These are phyloP conservation scores for Aspergillus piperis DNA, from an alignment of 2,329 filamentous ascomycete species.

Conservation along the genomic window DNA sequence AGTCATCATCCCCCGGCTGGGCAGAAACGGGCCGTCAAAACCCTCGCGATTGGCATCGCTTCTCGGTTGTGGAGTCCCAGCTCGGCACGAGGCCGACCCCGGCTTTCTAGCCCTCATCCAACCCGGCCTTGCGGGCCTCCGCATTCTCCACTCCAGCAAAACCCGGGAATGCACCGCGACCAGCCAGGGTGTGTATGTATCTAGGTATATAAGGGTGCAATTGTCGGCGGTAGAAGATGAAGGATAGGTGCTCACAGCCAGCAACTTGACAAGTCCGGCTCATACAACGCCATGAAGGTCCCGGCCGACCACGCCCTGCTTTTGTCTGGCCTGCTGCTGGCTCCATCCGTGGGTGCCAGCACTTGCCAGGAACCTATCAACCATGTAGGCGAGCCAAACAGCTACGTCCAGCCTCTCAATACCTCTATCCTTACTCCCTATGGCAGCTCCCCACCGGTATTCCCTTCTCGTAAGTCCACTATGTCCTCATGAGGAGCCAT, in stretches of 20 bases:
- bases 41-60: background rate
- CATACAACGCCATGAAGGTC: slow-evolving; percentile 1
- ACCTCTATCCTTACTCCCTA: slow-evolving; percentile 23
- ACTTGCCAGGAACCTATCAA: background rate
- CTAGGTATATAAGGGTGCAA: background rate
- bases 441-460: slow-evolving; percentile 20
- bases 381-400: slow-evolving; percentile 9
- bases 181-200: background rate
- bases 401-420: slow-evolving; percentile 23
- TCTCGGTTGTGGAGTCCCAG: background rate
- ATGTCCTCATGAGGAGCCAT: background rate
- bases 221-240: background rate
- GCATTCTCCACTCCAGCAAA: background rate
- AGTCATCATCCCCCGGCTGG: background rate
- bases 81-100: slow-evolving; percentile 2
- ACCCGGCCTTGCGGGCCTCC: background rate
- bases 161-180: background rate
- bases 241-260: too few relatives aligned
- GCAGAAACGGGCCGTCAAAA: background rate
- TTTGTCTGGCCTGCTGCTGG: background rate
- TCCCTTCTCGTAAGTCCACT: slow-evolving; percentile 22
- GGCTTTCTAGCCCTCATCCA: background rate
- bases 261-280: too few relatives aligned
- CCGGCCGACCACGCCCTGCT: background rate
- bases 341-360: background rate